Conservation (phyloP, 2,329 filamentous ascomycete species). For the Fusarium beomiforme region DNA sequence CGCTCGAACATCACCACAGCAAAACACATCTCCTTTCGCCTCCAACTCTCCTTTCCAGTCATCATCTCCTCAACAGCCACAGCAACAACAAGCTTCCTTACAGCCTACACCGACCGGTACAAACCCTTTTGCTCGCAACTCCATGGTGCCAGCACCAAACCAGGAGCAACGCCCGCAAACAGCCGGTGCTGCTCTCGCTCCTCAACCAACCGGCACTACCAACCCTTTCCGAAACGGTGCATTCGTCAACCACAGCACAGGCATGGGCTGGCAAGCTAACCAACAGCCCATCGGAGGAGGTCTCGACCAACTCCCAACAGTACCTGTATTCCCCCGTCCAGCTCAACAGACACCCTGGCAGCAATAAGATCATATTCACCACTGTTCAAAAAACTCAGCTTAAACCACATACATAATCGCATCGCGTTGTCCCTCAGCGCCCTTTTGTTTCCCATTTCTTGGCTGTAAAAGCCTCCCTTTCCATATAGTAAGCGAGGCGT, state of each 20-base stretch:
- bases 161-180: conserved; percentile 58
- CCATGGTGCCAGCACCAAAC: conserved; percentile 41
- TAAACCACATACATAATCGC: conserved; percentile 10
- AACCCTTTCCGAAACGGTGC: conserved; percentile 94
- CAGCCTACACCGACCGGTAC: conserved; percentile 64
- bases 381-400: not conserved
- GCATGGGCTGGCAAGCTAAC: conserved; percentile 86
- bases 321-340: conserved; percentile 87
- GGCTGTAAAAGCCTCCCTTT: conserved; percentile 38
- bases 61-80: conserved; percentile 48
- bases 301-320: conserved; percentile 80
- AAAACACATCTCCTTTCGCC: conserved; percentile 49
- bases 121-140: conserved; percentile 66
- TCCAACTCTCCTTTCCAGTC: conserved; percentile 57
- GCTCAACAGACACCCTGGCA: conserved; percentile 71
- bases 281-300: conserved; percentile 84
- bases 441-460: conserved; percentile 23
- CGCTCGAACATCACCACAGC: conserved; percentile 71
- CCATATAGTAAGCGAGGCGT: conserved; percentile 49
- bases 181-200: conserved; percentile 63
- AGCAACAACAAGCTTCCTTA: conserved; percentile 47
- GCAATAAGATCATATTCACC: conserved; percentile 47
- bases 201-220: conserved; percentile 86
- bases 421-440: conserved; percentile 13
- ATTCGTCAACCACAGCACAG: conserved; percentile 89